A percentile compares a stretch with the other conserved stretches of the same genome.
Evolutionary conservation across 2,329 filamentous ascomycete genomes (phyloP).

Genomic region (Xylaria sp.): DNA sequence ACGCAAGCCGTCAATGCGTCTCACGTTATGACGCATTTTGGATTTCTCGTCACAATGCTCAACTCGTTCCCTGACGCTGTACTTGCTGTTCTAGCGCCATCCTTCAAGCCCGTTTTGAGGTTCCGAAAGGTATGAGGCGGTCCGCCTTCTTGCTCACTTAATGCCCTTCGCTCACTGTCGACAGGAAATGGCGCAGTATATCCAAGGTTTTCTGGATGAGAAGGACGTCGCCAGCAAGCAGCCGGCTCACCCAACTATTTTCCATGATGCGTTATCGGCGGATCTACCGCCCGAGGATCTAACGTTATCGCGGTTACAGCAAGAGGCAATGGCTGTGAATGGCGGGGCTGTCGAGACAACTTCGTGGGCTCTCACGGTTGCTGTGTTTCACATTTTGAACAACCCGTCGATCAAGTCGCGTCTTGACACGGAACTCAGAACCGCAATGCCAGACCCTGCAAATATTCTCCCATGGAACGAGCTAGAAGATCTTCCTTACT

Average conservation of each 20-base stretch:
- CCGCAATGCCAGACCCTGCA: slow-evolving; percentile 3
- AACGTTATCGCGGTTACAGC: background rate
- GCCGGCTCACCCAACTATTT: slow-evolving; percentile 2
- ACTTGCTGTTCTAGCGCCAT: background rate
- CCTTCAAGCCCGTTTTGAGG: slow-evolving; percentile 3
- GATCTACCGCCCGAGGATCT: slow-evolving; percentile 1
- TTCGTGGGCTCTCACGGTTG: slow-evolving; percentile 11
- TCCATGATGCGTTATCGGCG: slow-evolving; percentile 11
- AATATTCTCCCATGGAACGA: background rate
- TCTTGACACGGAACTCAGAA: background rate
- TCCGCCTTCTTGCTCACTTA: too few species aligned
- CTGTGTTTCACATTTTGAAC: background rate
- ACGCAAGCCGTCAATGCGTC: background rate
- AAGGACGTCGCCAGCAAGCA: background rate
- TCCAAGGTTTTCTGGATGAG: background rate
- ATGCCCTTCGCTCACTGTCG: background rate
- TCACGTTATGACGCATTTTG: slow-evolving; percentile 16
- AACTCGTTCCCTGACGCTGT: background rate
- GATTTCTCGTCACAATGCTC: background rate
- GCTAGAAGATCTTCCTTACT: slow-evolving; percentile 3
- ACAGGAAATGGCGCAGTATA: slow-evolving; percentile 3
- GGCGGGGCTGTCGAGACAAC: slow-evolving; percentile 20
- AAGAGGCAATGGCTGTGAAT: slow-evolving; percentile 16
- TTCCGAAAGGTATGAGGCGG: slow-evolving; percentile 2
- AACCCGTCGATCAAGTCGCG: background rate